These are phyloP conservation scores for Crucihimalaya himalaica DNA, from an alignment of 345 rosid genomes.

Conservation along the genomic window DNA sequence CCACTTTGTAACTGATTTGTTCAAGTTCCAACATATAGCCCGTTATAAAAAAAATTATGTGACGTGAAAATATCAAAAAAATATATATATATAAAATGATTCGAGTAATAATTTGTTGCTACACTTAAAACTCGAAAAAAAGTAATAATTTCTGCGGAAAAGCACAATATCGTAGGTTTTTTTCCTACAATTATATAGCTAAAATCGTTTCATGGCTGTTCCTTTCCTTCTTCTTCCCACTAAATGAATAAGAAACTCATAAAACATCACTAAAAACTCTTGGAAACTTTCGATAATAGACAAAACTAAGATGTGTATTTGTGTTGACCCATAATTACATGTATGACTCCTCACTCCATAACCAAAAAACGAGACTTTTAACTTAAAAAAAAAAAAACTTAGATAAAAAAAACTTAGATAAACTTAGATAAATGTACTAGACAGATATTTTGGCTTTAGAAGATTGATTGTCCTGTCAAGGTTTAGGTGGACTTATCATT, in stretches of 20 bases:
- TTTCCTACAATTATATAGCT: neutral
- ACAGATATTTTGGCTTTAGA: neutral
- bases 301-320: constrained; percentile 22
- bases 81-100: neutral
- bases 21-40: neutral
- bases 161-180: no score
- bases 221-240: no score
- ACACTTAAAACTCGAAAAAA: no score
- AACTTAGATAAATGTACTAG: neutral
- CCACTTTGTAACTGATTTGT: neutral
- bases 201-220: neutral
- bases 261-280: neutral
- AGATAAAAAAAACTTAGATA: neutral
- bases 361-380: neutral
- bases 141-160: no score
- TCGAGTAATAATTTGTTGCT: neutral
- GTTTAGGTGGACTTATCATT: neutral
- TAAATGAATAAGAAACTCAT: neutral
- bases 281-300: constrained; percentile 10
- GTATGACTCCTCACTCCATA: constrained; percentile 8
- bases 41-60: neutral
- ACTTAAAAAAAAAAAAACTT: neutral
- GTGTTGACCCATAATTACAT: constrained; percentile 27
- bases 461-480: neutral
- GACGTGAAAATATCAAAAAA: neutral